Base-by-base conservation (phyloP, 1,139 yeast genomes). In the Candida freyschussii region DNA sequence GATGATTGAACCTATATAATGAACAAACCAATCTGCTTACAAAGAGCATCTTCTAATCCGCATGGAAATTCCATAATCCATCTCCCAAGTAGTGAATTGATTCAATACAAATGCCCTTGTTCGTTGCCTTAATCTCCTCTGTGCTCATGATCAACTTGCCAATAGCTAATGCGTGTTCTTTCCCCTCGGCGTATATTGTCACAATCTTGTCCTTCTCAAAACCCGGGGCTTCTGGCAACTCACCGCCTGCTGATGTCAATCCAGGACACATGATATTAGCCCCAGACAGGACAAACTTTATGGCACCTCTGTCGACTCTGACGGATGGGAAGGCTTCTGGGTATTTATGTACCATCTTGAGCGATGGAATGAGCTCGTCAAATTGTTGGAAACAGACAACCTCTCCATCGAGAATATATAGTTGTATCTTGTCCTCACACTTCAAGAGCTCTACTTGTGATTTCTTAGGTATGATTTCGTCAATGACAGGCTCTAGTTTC, bases 181-280 rank as follows among this genome's bases (percentile, higher is more conserved):
- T 89, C 36, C 96, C 96, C 60, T 89, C 96, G 26, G 97, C 96
- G 54, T 80, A 82, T 23, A 89, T 74, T 7, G 85, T 72, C 21
- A 89, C 96, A 24, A 85, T 71, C 15, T 78, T 69, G 36, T 74
- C 94, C 48, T 74, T 67, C 32, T 76, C 78, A 51, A 70, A 60
- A 13, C 72, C 70, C 18, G 72, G 67, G 20, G 75, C 70, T 18
- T 80, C 91, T 11, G 97, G 96, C 41, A 89, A 65, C 38, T 65
- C 60, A 18, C 95, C 97, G 27, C 97, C 97, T 8, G 84, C 71
- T 13, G 95, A 84, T 0, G 97, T 89, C 45, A 89, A 69, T 17
- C 98, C 98, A 5, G 97, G 97, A 62, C 97, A 89, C 96, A 87
- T 89, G 50, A 89, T 83, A 54, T 87, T 87, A 21, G 96, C 96